phyloP scores from a whole-genome alignment of 176 grass and related monocot species.

The Canna indica region DNA sequence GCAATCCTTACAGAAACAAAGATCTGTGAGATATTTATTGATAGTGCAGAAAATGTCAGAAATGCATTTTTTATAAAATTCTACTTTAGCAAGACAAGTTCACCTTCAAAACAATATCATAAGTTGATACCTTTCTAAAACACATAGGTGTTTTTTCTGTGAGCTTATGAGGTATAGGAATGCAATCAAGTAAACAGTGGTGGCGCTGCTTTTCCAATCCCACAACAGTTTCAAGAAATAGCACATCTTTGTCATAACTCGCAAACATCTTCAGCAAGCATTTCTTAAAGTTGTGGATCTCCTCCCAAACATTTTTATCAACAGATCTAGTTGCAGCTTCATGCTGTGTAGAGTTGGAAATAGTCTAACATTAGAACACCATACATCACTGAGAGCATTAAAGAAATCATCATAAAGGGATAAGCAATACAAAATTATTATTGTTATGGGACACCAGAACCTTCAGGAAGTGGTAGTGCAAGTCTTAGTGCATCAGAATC shows the following conservation, averaged over 20 bases:
- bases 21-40: no score
- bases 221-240: slow-evolving; percentile 86
- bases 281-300: slow-evolving; percentile 98
- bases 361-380: neutral
- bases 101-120: neutral
- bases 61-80: neutral
- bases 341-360: slow-evolving; percentile 35
- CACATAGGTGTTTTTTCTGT: slow-evolving; percentile 78
- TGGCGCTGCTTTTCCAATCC: slow-evolving; percentile 54
- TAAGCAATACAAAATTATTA: neutral
- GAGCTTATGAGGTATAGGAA: slow-evolving; percentile 59
- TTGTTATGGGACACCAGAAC: neutral
- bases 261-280: slow-evolving; percentile 79
- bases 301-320: slow-evolving; percentile 74
- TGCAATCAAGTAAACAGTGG: slow-evolving; percentile 86
- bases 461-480: no score
- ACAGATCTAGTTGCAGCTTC: slow-evolving; percentile 71
- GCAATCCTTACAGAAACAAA: no score
- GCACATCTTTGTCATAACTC: slow-evolving; percentile 60
- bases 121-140: slow-evolving; percentile 72
- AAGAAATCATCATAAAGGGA: neutral
- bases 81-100: neutral
- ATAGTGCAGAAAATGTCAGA: neutral
- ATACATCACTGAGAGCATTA: neutral
- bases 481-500: no score